These are phyloP conservation scores for Kalmanozyma brasiliensis DNA, from an alignment of 1,284 basidiomycete genomes.

Conservation along the genomic window DNA sequence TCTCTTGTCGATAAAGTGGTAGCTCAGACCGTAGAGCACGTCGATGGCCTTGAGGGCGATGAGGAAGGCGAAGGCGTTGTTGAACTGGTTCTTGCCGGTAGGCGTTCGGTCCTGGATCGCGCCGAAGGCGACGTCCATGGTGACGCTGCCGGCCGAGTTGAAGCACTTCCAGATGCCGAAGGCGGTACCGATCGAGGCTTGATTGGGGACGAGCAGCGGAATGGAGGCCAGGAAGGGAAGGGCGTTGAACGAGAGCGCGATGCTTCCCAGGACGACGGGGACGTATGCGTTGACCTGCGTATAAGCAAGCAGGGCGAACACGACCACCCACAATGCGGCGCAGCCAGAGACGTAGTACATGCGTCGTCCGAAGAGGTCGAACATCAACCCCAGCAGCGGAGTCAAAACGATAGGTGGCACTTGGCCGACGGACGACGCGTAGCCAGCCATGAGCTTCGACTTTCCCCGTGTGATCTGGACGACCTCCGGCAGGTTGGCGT, in stretches of 20 bases:
- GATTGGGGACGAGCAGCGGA: slow-evolving; percentile 68
- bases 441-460: slow-evolving; percentile 69
- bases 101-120: slow-evolving; percentile 69
- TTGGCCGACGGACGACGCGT: slow-evolving; percentile 68
- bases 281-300: slow-evolving; percentile 69
- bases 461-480: slow-evolving; percentile 69
- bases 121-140: slow-evolving; percentile 69
- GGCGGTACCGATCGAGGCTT: slow-evolving; percentile 69
- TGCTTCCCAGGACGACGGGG: slow-evolving; percentile 67
- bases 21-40: slow-evolving; percentile 66
- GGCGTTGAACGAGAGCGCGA: slow-evolving; percentile 68
- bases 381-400: slow-evolving; percentile 66
- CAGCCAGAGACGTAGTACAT: slow-evolving; percentile 62
- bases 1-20: slow-evolving; percentile 61
- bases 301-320: slow-evolving; percentile 69
- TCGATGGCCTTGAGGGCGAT: slow-evolving; percentile 70
- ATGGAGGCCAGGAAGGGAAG: slow-evolving; percentile 69
- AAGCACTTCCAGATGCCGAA: slow-evolving; percentile 70
- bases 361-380: slow-evolving; percentile 44
- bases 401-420: slow-evolving; percentile 70
- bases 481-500: slow-evolving; percentile 69
- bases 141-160: slow-evolving; percentile 65
- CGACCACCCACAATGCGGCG: slow-evolving; percentile 68
- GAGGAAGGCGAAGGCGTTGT: slow-evolving; percentile 69
- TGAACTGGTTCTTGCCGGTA: slow-evolving; percentile 61